Percentiles rank a stretch among this genome's conserved stretches.
Evolutionary conservation across 2,329 filamentous ascomycete species (phyloP).

Genomic region (Teratosphaeria viscida): DNA sequence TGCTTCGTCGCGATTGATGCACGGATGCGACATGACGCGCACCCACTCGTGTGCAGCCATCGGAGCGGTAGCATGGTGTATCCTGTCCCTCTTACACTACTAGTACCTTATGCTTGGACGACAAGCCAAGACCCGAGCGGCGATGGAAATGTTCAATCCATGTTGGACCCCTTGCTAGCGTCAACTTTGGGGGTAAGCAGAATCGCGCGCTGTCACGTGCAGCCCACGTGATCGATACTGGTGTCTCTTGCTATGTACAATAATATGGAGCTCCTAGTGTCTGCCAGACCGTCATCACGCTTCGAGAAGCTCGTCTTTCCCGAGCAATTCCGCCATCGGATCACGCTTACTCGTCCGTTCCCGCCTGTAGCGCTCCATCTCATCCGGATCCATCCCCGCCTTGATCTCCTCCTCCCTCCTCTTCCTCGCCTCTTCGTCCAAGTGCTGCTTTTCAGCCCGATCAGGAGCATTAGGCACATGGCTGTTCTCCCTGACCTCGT

Average conservation of each 20-base stretch:
- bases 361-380: constrained; percentile 75
- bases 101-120: too few relatives aligned
- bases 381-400: constrained; percentile 66
- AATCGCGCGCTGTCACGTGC: background rate
- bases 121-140: background rate
- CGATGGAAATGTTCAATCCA: background rate
- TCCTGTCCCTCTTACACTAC: too few relatives aligned
- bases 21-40: constrained; percentile 11
- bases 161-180: background rate
- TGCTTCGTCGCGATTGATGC: constrained; percentile 9
- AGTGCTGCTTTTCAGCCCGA: constrained; percentile 29
- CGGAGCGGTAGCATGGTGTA: background rate
- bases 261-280: too few relatives aligned
- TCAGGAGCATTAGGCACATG: constrained; percentile 35
- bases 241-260: background rate
- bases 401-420: constrained; percentile 70
- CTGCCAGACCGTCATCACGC: background rate
- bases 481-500: background rate
- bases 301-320: constrained; percentile 39
- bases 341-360: constrained; percentile 66
- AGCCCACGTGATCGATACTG: background rate
- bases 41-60: background rate
- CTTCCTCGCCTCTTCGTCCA: constrained; percentile 43
- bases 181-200: background rate
- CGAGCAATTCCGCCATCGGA: constrained; percentile 75